phyloP scores from a whole-genome alignment of 176 grass and related monocot species.

The Aegilops umbellulata region DNA sequence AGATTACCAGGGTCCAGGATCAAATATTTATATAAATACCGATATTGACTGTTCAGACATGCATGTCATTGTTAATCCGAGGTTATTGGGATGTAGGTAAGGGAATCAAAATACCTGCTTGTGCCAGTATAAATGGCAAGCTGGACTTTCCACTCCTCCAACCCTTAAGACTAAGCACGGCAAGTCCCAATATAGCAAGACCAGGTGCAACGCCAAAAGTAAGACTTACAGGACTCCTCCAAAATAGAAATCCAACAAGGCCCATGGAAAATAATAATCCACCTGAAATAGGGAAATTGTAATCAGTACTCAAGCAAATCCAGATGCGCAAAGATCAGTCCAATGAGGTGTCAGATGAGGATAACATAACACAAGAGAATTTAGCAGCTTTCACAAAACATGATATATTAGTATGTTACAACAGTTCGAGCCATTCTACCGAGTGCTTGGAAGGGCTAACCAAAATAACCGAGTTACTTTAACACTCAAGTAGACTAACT shows the following conservation, averaged over 20 bases:
- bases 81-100: neutral
- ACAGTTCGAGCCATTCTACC: neutral
- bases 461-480: neutral
- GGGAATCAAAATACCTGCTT: conserved; percentile 64
- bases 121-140: conserved; percentile 79
- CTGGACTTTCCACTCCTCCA: conserved; percentile 87
- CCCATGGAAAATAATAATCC: conserved; percentile 71
- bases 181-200: conserved; percentile 66
- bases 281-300: conserved; percentile 42
- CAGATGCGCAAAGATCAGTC: neutral
- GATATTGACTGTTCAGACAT: neutral
- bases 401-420: neutral
- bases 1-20: neutral
- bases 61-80: neutral
- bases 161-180: conserved; percentile 76
- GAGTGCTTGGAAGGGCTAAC: neutral
- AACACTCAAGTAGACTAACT: neutral
- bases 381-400: neutral
- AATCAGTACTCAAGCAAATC: neutral
- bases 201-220: conserved; percentile 72
- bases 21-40: neutral
- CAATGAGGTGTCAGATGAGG: neutral
- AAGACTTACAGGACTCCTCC: conserved; percentile 68
- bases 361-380: conserved; percentile 9
- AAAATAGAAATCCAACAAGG: conserved; percentile 77